These are phyloP conservation scores for Tolypocladium guangdongense DNA, from an alignment of 2,329 filamentous ascomycete species.

Conservation along the genomic window DNA sequence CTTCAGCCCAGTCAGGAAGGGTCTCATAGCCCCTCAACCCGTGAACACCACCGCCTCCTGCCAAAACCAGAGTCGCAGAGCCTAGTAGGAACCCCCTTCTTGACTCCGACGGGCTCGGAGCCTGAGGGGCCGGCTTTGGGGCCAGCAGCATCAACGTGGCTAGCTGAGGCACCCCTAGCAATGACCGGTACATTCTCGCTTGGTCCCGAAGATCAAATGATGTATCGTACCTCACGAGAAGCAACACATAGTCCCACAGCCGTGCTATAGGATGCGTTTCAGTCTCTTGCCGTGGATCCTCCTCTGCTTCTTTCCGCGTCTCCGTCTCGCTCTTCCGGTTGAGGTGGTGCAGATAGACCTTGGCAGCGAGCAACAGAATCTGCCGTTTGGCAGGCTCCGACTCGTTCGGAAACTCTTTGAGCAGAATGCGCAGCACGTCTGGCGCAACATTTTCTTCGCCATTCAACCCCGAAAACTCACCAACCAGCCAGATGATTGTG, in stretches of 20 bases:
- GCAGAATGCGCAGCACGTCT: conserved; percentile 79
- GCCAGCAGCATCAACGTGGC: conserved; percentile 85
- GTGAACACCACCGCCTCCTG: conserved; percentile 60
- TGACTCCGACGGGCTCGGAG: conserved; percentile 77
- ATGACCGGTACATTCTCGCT: conserved; percentile 74
- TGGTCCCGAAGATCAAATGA: conserved; percentile 93
- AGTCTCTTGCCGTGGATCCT: conserved; percentile 18
- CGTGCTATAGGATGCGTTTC: conserved; percentile 56
- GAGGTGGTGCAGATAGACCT: conserved; percentile 86
- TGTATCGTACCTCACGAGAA: conserved; percentile 82
- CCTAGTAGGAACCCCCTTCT: conserved; percentile 71
- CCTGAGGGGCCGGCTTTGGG: conserved; percentile 86
- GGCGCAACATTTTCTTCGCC: conserved; percentile 83
- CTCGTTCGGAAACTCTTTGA: conserved; percentile 76
- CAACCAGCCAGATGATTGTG: conserved; percentile 94
- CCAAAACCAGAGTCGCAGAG: conserved; percentile 75
- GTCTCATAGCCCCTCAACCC: conserved; percentile 69
- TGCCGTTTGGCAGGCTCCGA: conserved; percentile 80
- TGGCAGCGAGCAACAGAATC: conserved; percentile 86
- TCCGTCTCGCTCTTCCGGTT: conserved; percentile 46
- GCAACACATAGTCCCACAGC: conserved; percentile 75
- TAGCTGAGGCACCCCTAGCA: conserved; percentile 75
- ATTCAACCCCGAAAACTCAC: conserved; percentile 76
- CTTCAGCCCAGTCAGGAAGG: conserved; percentile 75
- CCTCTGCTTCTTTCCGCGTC: conserved; percentile 22